Base-by-base conservation (phyloP, 2,329 filamentous ascomycete genomes). In the Sporothrix brasiliensis region DNA sequence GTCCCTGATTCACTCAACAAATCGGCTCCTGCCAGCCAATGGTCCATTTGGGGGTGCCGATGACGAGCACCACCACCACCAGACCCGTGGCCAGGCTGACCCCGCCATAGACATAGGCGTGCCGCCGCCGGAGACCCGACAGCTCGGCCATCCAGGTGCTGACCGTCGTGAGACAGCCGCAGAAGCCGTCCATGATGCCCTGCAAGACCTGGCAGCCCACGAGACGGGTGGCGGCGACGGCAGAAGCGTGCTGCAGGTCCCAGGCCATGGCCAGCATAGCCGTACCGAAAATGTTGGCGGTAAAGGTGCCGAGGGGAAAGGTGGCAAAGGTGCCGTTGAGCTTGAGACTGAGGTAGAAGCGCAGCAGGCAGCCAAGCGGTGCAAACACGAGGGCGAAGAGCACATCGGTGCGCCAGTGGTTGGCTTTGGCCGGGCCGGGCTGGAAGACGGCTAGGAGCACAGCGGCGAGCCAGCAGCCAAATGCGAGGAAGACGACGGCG, bases 221-320 rank as follows among this genome's bases (percentile, higher is more conserved):
- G 1, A 86, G 77, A 0, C 86, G 85, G 4, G 82, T 82, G 1
- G 84, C 73, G 0, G 84, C 85, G 0, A 84, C 85, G 19, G 63
- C 47, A 3, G 63, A 50, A 11, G 63, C 44, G 76, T 92, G 93
- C 73, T 93, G 91, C 67, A 97, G 81, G 76, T 96, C 91, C 82
- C 87, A 97, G 41, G 88, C 86, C 85, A 93, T 89, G 16, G 88
- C 93, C 66, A 96, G 79, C 19, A 97, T 79, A 0, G 85, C 85
- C 0, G 92, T 93, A 4, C 94, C 94, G 16, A 90, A 78, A 4
- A 96, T 83, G 76, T 98, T 98, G 39, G 91, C 92, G 0, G 82
- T 80, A 75, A 97, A 97, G 0, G 94, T 98, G 2, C 94, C 94
- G 0, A 97, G 79, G 0, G 94, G 94, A 74, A 97, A 97, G 0